phyloP scores from a whole-genome alignment of 306 rosid species.

The Alnus glutinosa region DNA sequence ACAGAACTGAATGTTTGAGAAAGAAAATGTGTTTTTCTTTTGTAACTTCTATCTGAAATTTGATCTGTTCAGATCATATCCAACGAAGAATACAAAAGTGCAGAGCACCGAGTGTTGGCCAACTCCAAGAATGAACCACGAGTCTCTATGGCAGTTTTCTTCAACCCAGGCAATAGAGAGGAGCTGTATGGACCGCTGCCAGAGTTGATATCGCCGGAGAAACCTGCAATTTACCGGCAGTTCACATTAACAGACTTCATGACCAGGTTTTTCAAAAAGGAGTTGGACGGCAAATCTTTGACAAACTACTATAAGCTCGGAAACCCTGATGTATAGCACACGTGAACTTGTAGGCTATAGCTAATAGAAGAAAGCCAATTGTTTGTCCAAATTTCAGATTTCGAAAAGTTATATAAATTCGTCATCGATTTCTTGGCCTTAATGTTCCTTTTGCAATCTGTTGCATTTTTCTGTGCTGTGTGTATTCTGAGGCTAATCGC shows the following conservation, averaged over 20 bases:
- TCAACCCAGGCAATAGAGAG: conserved; percentile 53
- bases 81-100: conserved; percentile 69
- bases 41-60: neutral
- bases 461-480: too few relatives aligned
- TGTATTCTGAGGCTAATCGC: too few relatives aligned
- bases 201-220: conserved; percentile 56
- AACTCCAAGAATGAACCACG: conserved; percentile 49
- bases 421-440: too few relatives aligned
- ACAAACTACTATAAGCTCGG: conserved; percentile 25
- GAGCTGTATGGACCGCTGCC: conserved; percentile 68
- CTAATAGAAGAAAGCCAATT: too few relatives aligned
- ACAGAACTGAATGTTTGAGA: neutral
- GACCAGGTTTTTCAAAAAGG: conserved; percentile 58
- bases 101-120: conserved; percentile 73
- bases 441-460: too few relatives aligned
- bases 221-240: conserved; percentile 47
- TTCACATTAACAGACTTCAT: conserved; percentile 54
- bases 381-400: too few relatives aligned
- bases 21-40: neutral
- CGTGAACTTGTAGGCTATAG: too few relatives aligned
- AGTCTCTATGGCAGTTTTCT: conserved; percentile 53
- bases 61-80: conserved; percentile 46
- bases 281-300: conserved; percentile 49
- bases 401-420: too few relatives aligned
- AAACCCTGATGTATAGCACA: neutral